Percentiles rank a stretch among this genome's conserved stretches.
phyloP scores from a whole-genome alignment of 352 stramenopile genomes.

The Peronospora belbahrii region DNA sequence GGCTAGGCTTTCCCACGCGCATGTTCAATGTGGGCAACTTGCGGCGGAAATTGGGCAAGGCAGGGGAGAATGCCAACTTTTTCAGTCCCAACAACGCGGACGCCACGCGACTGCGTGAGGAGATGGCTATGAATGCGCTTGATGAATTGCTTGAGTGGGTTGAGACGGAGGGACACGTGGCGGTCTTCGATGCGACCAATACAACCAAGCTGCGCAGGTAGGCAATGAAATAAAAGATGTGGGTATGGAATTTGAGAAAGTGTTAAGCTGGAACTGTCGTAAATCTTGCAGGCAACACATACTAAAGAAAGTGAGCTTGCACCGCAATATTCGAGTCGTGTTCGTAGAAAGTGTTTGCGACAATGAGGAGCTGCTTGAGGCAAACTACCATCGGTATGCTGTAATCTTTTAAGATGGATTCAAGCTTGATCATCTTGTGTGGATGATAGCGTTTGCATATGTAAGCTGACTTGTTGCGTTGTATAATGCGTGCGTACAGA shows the following conservation, averaged over 20 bases:
- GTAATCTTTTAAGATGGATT: slow-evolving; percentile 11
- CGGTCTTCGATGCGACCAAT: slow-evolving; percentile 94
- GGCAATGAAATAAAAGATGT: background rate
- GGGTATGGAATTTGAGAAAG: background rate
- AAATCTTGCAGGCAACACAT: slow-evolving; percentile 37
- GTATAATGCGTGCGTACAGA: slow-evolving; percentile 19
- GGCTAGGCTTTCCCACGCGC: slow-evolving; percentile 83
- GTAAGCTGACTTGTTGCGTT: slow-evolving; percentile 19
- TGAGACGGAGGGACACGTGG: slow-evolving; percentile 84
- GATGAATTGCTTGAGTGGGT: slow-evolving; percentile 90
- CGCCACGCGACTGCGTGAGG: slow-evolving; percentile 77
- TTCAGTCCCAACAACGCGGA: slow-evolving; percentile 87
- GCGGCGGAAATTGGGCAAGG: slow-evolving; percentile 70
- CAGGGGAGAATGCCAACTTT: slow-evolving; percentile 76
- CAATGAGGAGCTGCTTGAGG: slow-evolving; percentile 85
- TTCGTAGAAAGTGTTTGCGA: slow-evolving; percentile 95
- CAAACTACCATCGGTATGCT: slow-evolving; percentile 83
- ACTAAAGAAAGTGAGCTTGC: slow-evolving; percentile 50
- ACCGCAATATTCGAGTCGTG: slow-evolving; percentile 79
- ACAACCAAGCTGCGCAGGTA: slow-evolving; percentile 79
- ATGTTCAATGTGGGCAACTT: slow-evolving; percentile 95
- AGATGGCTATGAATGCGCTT: slow-evolving; percentile 83
- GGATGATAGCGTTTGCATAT: background rate
- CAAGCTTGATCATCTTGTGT: slow-evolving; percentile 2
- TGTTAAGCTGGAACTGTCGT: slow-evolving; percentile 1